Evolutionary conservation across 1,139 yeast genomes (phyloP).

Genomic region (Kodamaea plutei): DNA sequence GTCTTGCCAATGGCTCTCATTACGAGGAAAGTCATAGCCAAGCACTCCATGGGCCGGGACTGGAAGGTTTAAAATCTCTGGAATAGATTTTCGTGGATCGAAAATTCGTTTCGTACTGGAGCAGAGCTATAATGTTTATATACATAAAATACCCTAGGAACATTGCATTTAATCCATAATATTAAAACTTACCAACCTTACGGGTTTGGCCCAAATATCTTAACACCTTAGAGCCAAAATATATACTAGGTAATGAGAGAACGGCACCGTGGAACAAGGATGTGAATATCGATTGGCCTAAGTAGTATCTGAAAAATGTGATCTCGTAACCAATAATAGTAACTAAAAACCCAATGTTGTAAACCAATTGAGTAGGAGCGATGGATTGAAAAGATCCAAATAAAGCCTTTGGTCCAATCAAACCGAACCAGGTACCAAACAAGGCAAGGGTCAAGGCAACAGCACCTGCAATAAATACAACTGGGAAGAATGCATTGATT

Average conservation of each 20-base stretch:
- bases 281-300: constrained; percentile 67
- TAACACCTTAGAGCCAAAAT: constrained; percentile 67
- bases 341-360: constrained; percentile 47
- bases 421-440: constrained; percentile 44
- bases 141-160: constrained; percentile 7
- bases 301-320: constrained; percentile 63
- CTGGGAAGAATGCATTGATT: constrained; percentile 52
- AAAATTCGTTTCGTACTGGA: constrained; percentile 36
- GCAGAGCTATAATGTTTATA: constrained; percentile 12
- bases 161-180: no score
- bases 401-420: constrained; percentile 43
- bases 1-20: constrained; percentile 84
- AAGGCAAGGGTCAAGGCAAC: constrained; percentile 41
- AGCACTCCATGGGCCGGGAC: constrained; percentile 31
- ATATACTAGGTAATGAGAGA: constrained; percentile 53
- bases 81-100: constrained; percentile 48
- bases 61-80: constrained; percentile 29
- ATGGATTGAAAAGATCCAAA: constrained; percentile 28
- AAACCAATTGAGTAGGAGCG: constrained; percentile 23
- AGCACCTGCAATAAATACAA: constrained; percentile 46
- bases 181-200: constrained; percentile 26
- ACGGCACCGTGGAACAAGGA: constrained; percentile 53
- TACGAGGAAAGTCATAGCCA: constrained; percentile 83
- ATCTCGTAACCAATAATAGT: constrained; percentile 58
- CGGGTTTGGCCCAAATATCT: constrained; percentile 32